phyloP scores from a whole-genome alignment of 805 yeast genomes.

The Wickerhamiella siamensis region DNA sequence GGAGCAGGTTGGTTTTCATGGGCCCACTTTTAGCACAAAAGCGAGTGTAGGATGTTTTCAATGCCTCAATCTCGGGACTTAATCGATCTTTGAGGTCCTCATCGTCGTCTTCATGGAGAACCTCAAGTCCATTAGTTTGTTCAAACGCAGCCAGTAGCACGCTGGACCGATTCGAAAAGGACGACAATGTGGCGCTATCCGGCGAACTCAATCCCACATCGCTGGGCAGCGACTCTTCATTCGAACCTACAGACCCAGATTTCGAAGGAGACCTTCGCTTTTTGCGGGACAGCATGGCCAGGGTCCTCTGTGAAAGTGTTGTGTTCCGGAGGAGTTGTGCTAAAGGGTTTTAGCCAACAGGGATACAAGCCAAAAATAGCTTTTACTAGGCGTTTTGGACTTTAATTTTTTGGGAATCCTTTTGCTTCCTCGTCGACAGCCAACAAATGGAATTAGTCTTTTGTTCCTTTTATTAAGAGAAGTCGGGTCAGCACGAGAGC shows the following conservation, averaged over 20 bases:
- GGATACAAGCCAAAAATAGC: no score
- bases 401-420: no score
- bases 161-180: slow-evolving; percentile 4
- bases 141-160: slow-evolving; percentile 1
- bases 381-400: no score
- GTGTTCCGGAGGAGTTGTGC: no score
- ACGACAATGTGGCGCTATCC: slow-evolving; percentile 10
- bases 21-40: slow-evolving; percentile 11
- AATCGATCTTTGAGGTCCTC: neutral
- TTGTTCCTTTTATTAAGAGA: no score
- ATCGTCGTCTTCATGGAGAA: neutral
- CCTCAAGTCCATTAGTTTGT: neutral
- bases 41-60: slow-evolving; percentile 11
- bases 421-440: no score
- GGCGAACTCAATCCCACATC: slow-evolving; percentile 4
- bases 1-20: slow-evolving; percentile 24
- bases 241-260: neutral
- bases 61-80: slow-evolving; percentile 7
- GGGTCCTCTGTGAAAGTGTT: no score
- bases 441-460: no score
- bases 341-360: no score
- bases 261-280: neutral
- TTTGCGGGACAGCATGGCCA: neutral
- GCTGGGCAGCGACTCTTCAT: neutral
- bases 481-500: neutral